Conservation (phyloP, 257 asterid species). For the Capsicum chinense region DNA sequence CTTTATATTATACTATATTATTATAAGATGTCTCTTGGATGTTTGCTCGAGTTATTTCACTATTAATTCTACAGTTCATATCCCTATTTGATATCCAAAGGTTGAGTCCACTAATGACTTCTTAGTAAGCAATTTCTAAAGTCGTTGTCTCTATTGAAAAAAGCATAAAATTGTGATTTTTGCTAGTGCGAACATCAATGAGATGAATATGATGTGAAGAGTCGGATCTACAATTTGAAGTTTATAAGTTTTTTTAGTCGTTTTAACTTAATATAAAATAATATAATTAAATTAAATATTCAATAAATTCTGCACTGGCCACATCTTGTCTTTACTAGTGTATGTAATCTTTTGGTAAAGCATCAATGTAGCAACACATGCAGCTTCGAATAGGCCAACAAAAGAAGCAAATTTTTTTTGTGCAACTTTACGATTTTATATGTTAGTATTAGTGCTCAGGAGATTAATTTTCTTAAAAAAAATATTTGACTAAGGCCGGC, state of each 20-base stretch:
- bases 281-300: too few species aligned
- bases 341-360: not conserved
- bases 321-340: not conserved
- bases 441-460: not conserved
- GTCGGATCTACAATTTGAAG: not conserved
- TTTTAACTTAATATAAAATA: not conserved
- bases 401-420: not conserved
- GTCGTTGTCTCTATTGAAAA: not conserved
- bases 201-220: too few species aligned
- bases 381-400: not conserved
- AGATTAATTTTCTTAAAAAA: not conserved
- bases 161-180: not conserved
- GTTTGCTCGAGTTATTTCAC: constrained; percentile 9
- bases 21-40: not conserved
- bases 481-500: not conserved
- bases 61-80: not conserved
- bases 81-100: constrained; percentile 21
- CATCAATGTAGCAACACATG: not conserved
- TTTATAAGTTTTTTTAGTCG: not conserved
- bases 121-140: not conserved
- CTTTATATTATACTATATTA: not conserved
- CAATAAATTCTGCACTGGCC: too few species aligned
- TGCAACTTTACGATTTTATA: not conserved
- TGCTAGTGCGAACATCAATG: not conserved
- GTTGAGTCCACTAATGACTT: not conserved